Evolutionary conservation across 352 stramenopile species (phyloP).

Genomic region (Globisporangium recalcitrans): DNA sequence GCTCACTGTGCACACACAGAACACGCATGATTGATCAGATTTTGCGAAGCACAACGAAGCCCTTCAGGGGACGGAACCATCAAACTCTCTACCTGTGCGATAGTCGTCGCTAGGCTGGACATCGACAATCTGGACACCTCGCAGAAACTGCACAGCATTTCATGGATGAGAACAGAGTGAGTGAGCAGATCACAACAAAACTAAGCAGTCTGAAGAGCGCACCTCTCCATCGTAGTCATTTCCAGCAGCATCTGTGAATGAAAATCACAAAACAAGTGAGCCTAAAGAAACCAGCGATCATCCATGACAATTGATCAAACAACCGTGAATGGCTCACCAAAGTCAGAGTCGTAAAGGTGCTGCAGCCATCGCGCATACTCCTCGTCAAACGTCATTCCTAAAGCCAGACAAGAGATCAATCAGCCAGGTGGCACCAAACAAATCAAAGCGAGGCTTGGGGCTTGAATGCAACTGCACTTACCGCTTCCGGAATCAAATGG

Average conservation of each 20-base stretch:
- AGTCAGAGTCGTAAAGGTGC: slow-evolving; percentile 80
- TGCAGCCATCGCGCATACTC: slow-evolving; percentile 86
- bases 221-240: slow-evolving; percentile 56
- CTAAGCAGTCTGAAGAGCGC: slow-evolving; percentile 9
- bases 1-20: slow-evolving; percentile 34
- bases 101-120: slow-evolving; percentile 31
- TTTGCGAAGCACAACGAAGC: background rate
- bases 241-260: slow-evolving; percentile 30
- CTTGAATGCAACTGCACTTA: slow-evolving; percentile 12
- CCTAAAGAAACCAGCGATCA: background rate
- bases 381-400: slow-evolving; percentile 76
- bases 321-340: slow-evolving; percentile 42
- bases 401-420: background rate
- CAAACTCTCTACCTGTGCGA: slow-evolving; percentile 23
- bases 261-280: background rate
- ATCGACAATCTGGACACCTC: slow-evolving; percentile 21
- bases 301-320: too few relatives aligned
- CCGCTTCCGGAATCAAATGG: slow-evolving; percentile 54
- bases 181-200: background rate
- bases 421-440: background rate
- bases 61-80: background rate
- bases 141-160: slow-evolving; percentile 16
- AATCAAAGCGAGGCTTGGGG: background rate
- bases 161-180: background rate
- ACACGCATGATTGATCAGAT: background rate